Evolutionary conservation across 202 grass and related monocot species (phyloP), one percentile per base, ranked within the genome.

Genomic region (Schoenoplectus triqueter): DNA sequence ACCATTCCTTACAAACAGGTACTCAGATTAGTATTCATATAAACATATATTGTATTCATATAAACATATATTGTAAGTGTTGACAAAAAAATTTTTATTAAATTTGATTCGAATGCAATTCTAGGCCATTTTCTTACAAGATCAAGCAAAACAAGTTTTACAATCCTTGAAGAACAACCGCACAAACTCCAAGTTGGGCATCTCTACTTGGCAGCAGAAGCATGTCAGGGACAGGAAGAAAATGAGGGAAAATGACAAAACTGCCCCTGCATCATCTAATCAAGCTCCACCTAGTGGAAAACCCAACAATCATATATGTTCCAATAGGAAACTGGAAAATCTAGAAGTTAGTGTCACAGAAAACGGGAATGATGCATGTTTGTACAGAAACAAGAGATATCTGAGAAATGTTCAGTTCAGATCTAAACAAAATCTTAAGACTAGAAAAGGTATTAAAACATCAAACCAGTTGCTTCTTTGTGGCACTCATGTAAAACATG

Each of bases 131-230:
- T 77, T 84, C 13, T 80, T 93, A 65, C 80, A 90, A 42, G 84
- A 92, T 40, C 91, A 98, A 89, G 91, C 95, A 22, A 98, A 89
- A 85, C 91, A 92, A 50, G 88, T 94, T 57, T 93, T 93, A 87
- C 82, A 88, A 85, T 95, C 91, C 17, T 74, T 95, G 14, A 95
- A 89, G 81, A 92, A 75, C 75, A 90, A 95, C 84, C 61, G 76
- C 10, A 89, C 90, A 77, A 90, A 90, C 54, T 89, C 95, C 5
- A 86, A 89, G 77, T 51, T 86, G 4, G 91, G 90, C 15, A 76
- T 94, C 52, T 61, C 86, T 55, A 68, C 86, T 40, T 90, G 89
- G 92, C 86, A 86, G 63, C 82, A 87, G 65, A 93, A 89, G 11
- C 52, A 90, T 70, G 78, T 62, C 50, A 82, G 64, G 72, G 74